Conservation (phyloP, 2,329 filamentous ascomycete species). For the Fusarium azukiicola region DNA sequence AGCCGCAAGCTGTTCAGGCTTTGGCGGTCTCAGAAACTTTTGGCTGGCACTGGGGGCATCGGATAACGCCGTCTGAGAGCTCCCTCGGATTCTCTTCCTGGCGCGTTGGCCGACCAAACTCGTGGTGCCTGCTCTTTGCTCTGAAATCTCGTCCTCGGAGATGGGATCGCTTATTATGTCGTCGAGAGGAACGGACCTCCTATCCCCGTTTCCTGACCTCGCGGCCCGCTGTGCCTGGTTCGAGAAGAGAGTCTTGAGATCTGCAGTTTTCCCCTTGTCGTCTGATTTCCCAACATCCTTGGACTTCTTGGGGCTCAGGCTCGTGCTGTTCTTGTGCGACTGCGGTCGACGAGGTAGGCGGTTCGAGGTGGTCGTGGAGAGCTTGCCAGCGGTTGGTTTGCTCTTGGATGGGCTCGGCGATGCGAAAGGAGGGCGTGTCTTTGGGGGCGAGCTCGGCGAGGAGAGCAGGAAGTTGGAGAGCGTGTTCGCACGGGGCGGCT, state of each 20-base stretch:
- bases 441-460: slow-evolving; percentile 69
- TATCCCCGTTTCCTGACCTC: slow-evolving; percentile 57
- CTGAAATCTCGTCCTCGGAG: slow-evolving; percentile 78
- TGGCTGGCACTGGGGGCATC: slow-evolving; percentile 66
- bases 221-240: slow-evolving; percentile 77
- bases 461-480: slow-evolving; percentile 76
- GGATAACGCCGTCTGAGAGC: slow-evolving; percentile 48
- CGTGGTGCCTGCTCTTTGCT: slow-evolving; percentile 71
- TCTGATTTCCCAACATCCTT: slow-evolving; percentile 64
- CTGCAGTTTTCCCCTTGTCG: slow-evolving; percentile 75
- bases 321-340: slow-evolving; percentile 56
- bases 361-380: slow-evolving; percentile 48
- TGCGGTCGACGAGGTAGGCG: slow-evolving; percentile 53
- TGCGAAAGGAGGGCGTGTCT: slow-evolving; percentile 57
- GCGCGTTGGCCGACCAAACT: slow-evolving; percentile 79
- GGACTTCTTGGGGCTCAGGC: slow-evolving; percentile 64
- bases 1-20: slow-evolving; percentile 52
- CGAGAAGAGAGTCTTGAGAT: slow-evolving; percentile 80
- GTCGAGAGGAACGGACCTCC: slow-evolving; percentile 61
- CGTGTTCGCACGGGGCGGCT: slow-evolving; percentile 67
- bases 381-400: slow-evolving; percentile 44
- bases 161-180: slow-evolving; percentile 78
- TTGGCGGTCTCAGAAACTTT: slow-evolving; percentile 72
- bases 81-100: slow-evolving; percentile 72
- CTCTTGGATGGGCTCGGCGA: slow-evolving; percentile 68